Evolutionary conservation across 78 protist species (phyloP).

Genomic region (Neovahlkampfia damariscottae): DNA sequence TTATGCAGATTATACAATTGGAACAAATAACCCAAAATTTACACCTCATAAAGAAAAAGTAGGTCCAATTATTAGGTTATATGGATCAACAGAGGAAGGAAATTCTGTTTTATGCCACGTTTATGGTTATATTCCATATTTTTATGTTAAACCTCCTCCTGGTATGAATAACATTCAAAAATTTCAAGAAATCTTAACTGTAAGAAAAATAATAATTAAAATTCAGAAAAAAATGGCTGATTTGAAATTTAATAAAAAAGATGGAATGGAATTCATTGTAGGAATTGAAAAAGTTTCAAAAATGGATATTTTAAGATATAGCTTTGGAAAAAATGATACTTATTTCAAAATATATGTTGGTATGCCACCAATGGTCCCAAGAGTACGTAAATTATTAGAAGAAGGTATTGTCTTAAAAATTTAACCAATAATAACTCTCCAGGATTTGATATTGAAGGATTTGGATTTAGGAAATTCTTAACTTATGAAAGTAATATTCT

Average conservation of each 20-base stretch:
- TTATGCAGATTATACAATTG: conserved; percentile 12
- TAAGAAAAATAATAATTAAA: no score
- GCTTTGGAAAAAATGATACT: background rate
- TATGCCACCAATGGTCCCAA: conserved; percentile 54
- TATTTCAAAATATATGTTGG: conserved; percentile 48
- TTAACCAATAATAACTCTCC: no score
- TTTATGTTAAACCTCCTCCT: conserved; percentile 79
- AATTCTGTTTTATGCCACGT: conserved; percentile 72
- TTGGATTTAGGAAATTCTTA: no score
- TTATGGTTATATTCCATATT: conserved; percentile 93
- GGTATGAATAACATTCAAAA: conserved; percentile 7
- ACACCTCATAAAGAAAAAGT: background rate
- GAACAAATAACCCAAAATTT: background rate
- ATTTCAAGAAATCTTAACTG: conserved; percentile 31
- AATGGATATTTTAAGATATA: conserved; percentile 4
- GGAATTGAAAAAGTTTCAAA: background rate
- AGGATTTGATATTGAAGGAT: no score
- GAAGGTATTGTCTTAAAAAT: no score
- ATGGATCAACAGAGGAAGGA: conserved; percentile 88
- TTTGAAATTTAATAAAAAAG: no score
- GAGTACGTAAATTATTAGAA: conserved; percentile 30
- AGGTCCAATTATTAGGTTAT: conserved; percentile 79
- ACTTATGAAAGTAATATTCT: conserved; percentile 89
- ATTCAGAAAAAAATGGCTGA: no score
- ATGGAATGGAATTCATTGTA: background rate